These are phyloP conservation scores for Magnolia officinalis DNA, from an alignment of 164 flowering plant genomes.

Conservation along the genomic window DNA sequence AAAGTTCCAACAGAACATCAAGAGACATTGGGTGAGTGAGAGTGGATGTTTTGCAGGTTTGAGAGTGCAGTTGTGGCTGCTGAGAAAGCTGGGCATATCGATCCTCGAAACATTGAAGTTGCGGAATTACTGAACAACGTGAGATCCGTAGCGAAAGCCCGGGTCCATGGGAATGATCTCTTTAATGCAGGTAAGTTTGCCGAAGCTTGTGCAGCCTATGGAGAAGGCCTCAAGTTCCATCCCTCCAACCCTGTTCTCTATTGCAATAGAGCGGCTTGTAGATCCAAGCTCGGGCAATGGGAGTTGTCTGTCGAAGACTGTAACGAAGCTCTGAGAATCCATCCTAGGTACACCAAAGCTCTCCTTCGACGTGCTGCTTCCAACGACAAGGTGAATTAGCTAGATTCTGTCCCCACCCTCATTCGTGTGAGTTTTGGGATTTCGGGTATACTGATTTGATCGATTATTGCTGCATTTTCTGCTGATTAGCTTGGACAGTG, in stretches of 20 bases:
- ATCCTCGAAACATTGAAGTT: slow-evolving; percentile 58
- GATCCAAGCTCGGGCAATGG: slow-evolving; percentile 78
- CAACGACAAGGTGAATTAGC: slow-evolving; percentile 52
- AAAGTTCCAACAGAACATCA: slow-evolving; percentile 14
- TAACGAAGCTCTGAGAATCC: slow-evolving; percentile 69
- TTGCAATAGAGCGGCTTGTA: slow-evolving; percentile 92
- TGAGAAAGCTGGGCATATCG: slow-evolving; percentile 68
- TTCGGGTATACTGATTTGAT: neutral
- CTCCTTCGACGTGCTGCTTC: slow-evolving; percentile 82
- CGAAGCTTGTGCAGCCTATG: slow-evolving; percentile 81
- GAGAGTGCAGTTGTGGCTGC: slow-evolving; percentile 64
- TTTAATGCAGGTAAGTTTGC: slow-evolving; percentile 72
- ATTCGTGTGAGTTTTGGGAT: neutral
- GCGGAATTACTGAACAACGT: slow-evolving; percentile 46
- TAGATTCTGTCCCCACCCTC: neutral
- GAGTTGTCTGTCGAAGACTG: slow-evolving; percentile 75
- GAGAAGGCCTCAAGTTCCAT: slow-evolving; percentile 73
- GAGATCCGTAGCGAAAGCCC: slow-evolving; percentile 61
- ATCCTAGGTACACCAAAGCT: slow-evolving; percentile 77
- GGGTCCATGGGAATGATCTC: slow-evolving; percentile 79
- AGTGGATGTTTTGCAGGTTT: slow-evolving; percentile 68
- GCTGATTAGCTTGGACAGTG: slow-evolving; percentile 64
- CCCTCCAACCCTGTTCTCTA: slow-evolving; percentile 69
- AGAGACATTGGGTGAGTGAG: slow-evolving; percentile 28
- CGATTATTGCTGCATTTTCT: slow-evolving; percentile 7